Evolutionary conservation across 352 stramenopile species (phyloP), one percentile per base, ranked within the genome.

Genomic region (Phytopythium litorale): DNA sequence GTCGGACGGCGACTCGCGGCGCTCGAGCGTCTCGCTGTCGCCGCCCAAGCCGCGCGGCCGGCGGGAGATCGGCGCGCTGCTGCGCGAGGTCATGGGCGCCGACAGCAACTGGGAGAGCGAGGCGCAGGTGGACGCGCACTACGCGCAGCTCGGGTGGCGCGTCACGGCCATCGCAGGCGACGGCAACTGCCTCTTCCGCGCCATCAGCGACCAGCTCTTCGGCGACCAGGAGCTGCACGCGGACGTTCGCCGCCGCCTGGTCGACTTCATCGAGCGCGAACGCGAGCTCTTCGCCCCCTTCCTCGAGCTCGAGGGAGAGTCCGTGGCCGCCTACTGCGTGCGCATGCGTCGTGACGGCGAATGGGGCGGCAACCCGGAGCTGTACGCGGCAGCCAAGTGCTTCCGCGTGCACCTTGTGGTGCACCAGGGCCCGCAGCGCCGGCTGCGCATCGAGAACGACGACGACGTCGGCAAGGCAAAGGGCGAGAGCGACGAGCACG

Each of bases 351-450:
- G 73, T 9, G 69, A 83, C 45, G 81, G 76, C 21, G 67, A 80
- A 51, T 88, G 76, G 81, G 80, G 81, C 15, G 81, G 81, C 53
- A 82, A 88, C 60, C 65, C 72, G 16, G 81, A 90, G 64, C 61
- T 90, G 35, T 90, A 77, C 63, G 78, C 76, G 9, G 77, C 76
- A 1, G 76, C 81, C 30, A 75, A 64, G 50, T 69, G 82, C 35
- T 88, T 87, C 56, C 79, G 84, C 56, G 69, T 80, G 15, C 68
- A 86, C 64, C 78, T 90, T 37, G 70, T 90, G 13, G 70, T 90
- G 3, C 78, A 90, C 65, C 81, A 76, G 57, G 74, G 76, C 1
- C 72, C 72, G 5, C 61, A 74, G 54, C 75, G 75, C 2, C 72
- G 70, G 30, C 66, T 86, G 12, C 64, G 74, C n/a, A 72, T 86